Evolutionary conservation across 225 moss, liverwort and hornwort species (phyloP), one percentile per base, ranked within the genome.

Genomic region (Sphagnum contortum): DNA sequence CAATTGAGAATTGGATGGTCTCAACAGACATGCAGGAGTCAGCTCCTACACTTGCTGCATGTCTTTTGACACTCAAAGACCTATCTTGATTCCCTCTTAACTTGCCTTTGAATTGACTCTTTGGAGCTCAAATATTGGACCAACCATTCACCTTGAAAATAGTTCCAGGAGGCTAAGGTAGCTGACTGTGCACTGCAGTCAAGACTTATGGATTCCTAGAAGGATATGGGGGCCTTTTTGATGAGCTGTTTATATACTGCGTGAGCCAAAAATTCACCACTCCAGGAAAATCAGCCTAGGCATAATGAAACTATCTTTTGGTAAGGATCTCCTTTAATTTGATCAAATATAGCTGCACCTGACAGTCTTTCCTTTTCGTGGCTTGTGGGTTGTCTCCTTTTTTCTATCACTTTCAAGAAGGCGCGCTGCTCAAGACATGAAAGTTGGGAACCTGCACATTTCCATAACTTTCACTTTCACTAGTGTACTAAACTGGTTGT

Each of bases 351-450:
- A 88, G 90, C 80, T 79, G 70, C 86, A 86, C 89, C 86, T 89
- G 88, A 91, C 91, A 83, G 88, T 89, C 83, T 95, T 86, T 79
- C 89, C 67, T 95, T 91, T 74, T 82, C 86, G 83, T 95, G 84
- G 89, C 91, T 82, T 95, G 91, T 95, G 89, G 89, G 80, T 81
- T 95, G 86, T 91, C 89, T 89, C 87, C 81, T 79, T 73, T 79
- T 89, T 82, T 80, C 75, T 91, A 83, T 87, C 85, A 84, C 83
- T 82, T 82, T 82, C 86, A 77, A 81, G 90, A 96, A 84, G 92
- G 95, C 86, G 90, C 71, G 76, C 95, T 86, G 92, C 84, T 83
- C 83, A 80, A 82, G 88, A 88, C 84, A 86, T 29, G 29, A 90
- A 75, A 73, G 80, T 73, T 77, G 88, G 87, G 89, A 80, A 87